These are phyloP conservation scores for Aphanomyces invadans DNA, from an alignment of 352 stramenopile species.

Conservation along the genomic window DNA sequence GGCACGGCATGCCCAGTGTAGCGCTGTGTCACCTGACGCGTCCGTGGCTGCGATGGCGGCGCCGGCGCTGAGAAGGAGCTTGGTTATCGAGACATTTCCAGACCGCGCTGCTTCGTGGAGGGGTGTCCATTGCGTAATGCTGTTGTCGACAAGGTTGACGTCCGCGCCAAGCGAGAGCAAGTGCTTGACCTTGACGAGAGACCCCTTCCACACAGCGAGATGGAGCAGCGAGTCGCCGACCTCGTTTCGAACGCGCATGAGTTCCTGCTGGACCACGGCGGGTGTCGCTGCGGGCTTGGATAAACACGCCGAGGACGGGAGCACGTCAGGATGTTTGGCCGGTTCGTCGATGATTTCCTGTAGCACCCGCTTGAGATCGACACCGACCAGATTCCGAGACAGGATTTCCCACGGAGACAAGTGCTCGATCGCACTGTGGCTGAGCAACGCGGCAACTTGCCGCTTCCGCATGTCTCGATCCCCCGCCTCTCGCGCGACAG, in stretches of 20 bases:
- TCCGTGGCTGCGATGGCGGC: conserved; percentile 37
- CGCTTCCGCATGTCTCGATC: not conserved
- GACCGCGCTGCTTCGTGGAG: conserved; percentile 52
- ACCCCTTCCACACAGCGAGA: conserved; percentile 40
- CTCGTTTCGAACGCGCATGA: conserved; percentile 12
- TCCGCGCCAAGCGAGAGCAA: conserved; percentile 33
- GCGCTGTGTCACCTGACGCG: conserved; percentile 37
- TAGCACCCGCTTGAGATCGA: conserved; percentile 30
- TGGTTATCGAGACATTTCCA: conserved; percentile 34
- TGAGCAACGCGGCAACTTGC: not conserved
- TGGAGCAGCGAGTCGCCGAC: conserved; percentile 50
- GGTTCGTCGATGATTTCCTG: conserved; percentile 25
- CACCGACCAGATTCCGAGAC: conserved; percentile 23
- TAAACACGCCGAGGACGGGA: conserved; percentile 15
- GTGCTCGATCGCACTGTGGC: not conserved
- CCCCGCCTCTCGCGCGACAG: not conserved
- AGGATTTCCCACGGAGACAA: conserved; percentile 4
- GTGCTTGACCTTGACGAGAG: conserved; percentile 27
- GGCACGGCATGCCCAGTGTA: conserved; percentile 46
- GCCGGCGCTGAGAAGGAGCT: conserved; percentile 35
- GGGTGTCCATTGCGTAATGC: conserved; percentile 34
- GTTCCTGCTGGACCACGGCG: not conserved
- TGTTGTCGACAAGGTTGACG: conserved; percentile 47
- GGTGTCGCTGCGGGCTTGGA: conserved; percentile 24
- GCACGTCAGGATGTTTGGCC: conserved; percentile 29